Percentiles rank a stretch among this genome's conserved stretches.
Evolutionary conservation across 2,329 filamentous ascomycete genomes (phyloP).

Genomic region (Gaeumannomyces tritici): DNA sequence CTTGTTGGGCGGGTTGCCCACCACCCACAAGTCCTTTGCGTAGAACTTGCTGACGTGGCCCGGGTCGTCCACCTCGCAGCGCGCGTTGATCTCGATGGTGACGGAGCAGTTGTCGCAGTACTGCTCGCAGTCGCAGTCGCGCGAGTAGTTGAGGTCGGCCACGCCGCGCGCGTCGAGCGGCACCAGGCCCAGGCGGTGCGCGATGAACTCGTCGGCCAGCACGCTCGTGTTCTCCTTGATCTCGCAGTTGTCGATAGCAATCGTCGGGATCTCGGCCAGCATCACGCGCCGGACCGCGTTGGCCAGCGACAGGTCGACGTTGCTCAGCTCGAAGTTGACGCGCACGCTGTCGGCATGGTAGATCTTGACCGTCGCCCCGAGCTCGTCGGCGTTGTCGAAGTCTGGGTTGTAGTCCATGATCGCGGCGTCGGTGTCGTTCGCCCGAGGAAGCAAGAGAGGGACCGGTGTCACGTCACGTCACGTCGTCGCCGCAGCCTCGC

Average conservation of each 20-base stretch:
- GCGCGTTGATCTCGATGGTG: constrained; percentile 72
- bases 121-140: constrained; percentile 94
- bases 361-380: constrained; percentile 50
- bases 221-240: constrained; percentile 92
- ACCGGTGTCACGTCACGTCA: neutral
- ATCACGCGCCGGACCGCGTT: constrained; percentile 88
- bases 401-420: constrained; percentile 51
- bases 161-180: constrained; percentile 79
- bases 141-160: constrained; percentile 73
- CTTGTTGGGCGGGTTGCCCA: constrained; percentile 59
- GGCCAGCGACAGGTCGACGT: constrained; percentile 82
- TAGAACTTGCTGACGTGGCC: constrained; percentile 92
- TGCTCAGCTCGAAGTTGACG: constrained; percentile 85
- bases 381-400: constrained; percentile 45
- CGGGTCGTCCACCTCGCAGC: constrained; percentile 51
- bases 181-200: constrained; percentile 82
- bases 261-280: constrained; percentile 86
- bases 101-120: constrained; percentile 91
- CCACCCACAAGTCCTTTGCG: constrained; percentile 75
- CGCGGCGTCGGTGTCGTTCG: constrained; percentile 3
- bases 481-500: neutral
- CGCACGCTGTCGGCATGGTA: constrained; percentile 61
- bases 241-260: constrained; percentile 91
- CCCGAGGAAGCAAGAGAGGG: neutral
- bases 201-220: constrained; percentile 90